Conservation (phyloP, 192 early-diverging fungal species). For the Coemansia sp. region DNA sequence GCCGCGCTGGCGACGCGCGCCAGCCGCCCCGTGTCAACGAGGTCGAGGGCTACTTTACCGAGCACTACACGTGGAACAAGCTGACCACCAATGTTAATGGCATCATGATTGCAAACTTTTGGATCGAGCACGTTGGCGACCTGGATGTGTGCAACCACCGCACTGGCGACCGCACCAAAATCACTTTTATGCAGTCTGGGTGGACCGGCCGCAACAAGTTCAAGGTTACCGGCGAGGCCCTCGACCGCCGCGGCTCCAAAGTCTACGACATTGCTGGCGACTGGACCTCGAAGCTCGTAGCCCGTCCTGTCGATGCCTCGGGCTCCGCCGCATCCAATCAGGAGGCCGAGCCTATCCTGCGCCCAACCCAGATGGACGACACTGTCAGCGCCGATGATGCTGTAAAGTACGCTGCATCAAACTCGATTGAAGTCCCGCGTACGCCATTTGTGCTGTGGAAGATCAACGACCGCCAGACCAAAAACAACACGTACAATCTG, state of each 20-base stretch:
- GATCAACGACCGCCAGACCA: constrained; percentile 52
- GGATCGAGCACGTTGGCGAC: constrained; percentile 86
- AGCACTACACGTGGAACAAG: constrained; percentile 89
- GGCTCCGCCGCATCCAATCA: not conserved
- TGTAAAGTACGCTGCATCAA: constrained; percentile 20
- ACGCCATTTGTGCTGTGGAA: constrained; percentile 65
- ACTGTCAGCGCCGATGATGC: constrained; percentile 25
- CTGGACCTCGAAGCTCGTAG: constrained; percentile 68
- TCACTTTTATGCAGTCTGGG: constrained; percentile 77
- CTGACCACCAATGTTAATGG: constrained; percentile 84
- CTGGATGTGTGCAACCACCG: constrained; percentile 78
- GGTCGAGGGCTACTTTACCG: constrained; percentile 57
- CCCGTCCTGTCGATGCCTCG: constrained; percentile 25
- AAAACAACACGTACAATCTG: constrained; percentile 65
- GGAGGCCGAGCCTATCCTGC: constrained; percentile 23
- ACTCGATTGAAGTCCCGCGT: constrained; percentile 37
- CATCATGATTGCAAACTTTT: constrained; percentile 79
- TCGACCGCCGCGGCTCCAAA: constrained; percentile 48
- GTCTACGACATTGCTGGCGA: constrained; percentile 66
- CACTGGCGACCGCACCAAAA: constrained; percentile 72
- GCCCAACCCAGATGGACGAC: constrained; percentile 14
- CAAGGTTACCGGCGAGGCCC: constrained; percentile 61
- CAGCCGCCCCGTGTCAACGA: constrained; percentile 43
- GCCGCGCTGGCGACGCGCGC: constrained; percentile 17
- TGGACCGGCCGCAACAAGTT: constrained; percentile 69